Conservation (phyloP, 2,329 filamentous ascomycete genomes). For the Sclerotinia nivalis region DNA sequence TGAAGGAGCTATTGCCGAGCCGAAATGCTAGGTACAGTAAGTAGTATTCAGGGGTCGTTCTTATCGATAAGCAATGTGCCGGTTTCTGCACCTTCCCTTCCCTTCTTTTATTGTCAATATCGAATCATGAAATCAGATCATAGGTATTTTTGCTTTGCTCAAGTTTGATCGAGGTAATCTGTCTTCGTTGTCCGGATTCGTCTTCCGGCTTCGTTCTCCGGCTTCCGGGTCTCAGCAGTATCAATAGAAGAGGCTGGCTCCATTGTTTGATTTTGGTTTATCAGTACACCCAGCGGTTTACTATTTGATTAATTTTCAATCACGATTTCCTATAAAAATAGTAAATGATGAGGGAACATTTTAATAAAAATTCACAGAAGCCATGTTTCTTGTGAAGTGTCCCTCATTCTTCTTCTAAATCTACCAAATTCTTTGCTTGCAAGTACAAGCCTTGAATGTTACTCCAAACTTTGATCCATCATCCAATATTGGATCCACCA, state of each 20-base stretch:
- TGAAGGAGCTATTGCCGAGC: conserved; percentile 8
- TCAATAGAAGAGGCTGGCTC: neutral
- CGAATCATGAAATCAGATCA: neutral
- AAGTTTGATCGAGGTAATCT: neutral
- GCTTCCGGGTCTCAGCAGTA: neutral
- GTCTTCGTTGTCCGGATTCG: neutral
- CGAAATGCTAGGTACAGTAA: neutral
- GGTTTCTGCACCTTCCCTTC: neutral
- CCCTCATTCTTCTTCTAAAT: neutral
- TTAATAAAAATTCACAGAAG: neutral
- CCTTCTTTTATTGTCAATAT: neutral
- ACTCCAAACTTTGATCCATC: neutral
- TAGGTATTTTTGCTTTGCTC: neutral
- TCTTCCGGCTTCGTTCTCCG: no score
- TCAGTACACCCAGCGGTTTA: neutral
- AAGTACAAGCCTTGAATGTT: neutral
- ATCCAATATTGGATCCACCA: neutral
- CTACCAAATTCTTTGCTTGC: neutral
- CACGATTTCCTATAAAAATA: neutral
- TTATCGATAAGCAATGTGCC: conserved; percentile 18
- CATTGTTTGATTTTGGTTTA: neutral
- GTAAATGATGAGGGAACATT: no score
- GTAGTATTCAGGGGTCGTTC: neutral
- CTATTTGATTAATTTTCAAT: neutral
- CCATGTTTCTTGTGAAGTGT: neutral